phyloP scores from a whole-genome alignment of 2,329 filamentous ascomycete genomes.

The Neurospora crassa region DNA sequence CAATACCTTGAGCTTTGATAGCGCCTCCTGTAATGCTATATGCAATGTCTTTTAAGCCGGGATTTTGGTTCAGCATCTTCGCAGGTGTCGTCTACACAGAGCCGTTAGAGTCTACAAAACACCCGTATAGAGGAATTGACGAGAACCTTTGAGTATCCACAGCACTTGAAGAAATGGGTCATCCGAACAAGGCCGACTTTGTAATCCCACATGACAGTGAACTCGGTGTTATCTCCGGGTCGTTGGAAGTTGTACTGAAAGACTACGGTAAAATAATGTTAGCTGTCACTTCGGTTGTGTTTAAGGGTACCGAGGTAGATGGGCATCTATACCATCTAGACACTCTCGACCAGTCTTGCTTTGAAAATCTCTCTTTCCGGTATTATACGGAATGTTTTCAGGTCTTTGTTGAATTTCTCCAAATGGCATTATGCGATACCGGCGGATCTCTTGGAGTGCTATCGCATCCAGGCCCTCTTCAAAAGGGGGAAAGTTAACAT shows the following conservation, averaged over 20 bases:
- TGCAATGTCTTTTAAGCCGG: slow-evolving; percentile 77
- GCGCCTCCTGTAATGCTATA: slow-evolving; percentile 93
- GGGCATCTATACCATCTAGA: slow-evolving; percentile 60
- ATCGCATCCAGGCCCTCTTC: slow-evolving; percentile 50
- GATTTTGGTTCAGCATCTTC: slow-evolving; percentile 70
- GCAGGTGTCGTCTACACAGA: slow-evolving; percentile 71
- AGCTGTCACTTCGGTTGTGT: background rate
- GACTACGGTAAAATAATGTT: slow-evolving; percentile 38
- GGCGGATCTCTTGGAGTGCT: slow-evolving; percentile 47
- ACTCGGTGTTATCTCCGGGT: slow-evolving; percentile 56
- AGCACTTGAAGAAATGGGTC: slow-evolving; percentile 89
- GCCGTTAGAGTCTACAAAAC: background rate
- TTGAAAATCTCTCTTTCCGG: slow-evolving; percentile 82
- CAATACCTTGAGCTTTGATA: slow-evolving; percentile 75
- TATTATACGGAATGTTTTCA: slow-evolving; percentile 80
- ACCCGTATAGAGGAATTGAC: slow-evolving; percentile 10
- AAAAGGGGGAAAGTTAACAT: slow-evolving; percentile 63
- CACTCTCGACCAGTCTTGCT: slow-evolving; percentile 79
- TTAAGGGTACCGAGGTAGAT: background rate
- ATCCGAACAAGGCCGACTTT: slow-evolving; percentile 88
- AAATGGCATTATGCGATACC: slow-evolving; percentile 58
- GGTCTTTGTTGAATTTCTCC: slow-evolving; percentile 48
- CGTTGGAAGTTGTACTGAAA: slow-evolving; percentile 76
- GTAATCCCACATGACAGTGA: slow-evolving; percentile 93
- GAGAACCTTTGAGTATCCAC: slow-evolving; percentile 73